phyloP scores from a whole-genome alignment of 176 grass and related monocot species.

The Metroxylon sagu region DNA sequence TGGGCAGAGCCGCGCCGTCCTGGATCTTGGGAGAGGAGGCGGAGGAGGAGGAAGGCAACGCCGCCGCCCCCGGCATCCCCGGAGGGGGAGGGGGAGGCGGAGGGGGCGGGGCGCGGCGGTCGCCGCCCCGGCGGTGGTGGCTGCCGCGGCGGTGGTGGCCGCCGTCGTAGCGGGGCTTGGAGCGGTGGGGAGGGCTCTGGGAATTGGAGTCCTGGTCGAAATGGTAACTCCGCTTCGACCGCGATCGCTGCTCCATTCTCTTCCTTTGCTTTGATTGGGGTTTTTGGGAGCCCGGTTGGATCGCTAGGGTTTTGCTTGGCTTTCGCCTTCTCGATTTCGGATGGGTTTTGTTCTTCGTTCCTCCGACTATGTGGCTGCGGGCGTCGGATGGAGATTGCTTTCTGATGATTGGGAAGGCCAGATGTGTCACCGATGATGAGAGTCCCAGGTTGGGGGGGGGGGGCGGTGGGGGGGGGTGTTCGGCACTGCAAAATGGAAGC shows the following conservation, averaged over 20 bases:
- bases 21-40: background rate
- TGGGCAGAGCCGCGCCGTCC: background rate
- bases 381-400: too few relatives aligned
- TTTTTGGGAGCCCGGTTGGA: background rate
- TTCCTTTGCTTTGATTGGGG: background rate
- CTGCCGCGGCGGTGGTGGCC: conserved; percentile 37
- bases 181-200: conserved; percentile 50
- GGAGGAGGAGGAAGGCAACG: background rate
- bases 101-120: conserved; percentile 38
- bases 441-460: too few relatives aligned
- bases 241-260: conserved; percentile 61
- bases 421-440: too few relatives aligned
- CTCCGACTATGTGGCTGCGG: too few relatives aligned
- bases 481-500: too few relatives aligned
- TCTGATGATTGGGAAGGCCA: too few relatives aligned
- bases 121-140: conserved; percentile 33
- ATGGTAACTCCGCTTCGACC: conserved; percentile 69
- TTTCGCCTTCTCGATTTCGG: too few relatives aligned
- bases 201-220: conserved; percentile 53
- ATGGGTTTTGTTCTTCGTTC: too few relatives aligned
- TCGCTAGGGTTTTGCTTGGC: too few relatives aligned
- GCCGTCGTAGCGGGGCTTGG: conserved; percentile 73
- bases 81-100: conserved; percentile 26
- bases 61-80: conserved; percentile 14
- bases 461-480: too few relatives aligned